Percentiles rank a stretch among this genome's conserved stretches.
These are phyloP conservation scores for Vinca major DNA, from an alignment of 305 asterid genomes.

Conservation along the genomic window DNA sequence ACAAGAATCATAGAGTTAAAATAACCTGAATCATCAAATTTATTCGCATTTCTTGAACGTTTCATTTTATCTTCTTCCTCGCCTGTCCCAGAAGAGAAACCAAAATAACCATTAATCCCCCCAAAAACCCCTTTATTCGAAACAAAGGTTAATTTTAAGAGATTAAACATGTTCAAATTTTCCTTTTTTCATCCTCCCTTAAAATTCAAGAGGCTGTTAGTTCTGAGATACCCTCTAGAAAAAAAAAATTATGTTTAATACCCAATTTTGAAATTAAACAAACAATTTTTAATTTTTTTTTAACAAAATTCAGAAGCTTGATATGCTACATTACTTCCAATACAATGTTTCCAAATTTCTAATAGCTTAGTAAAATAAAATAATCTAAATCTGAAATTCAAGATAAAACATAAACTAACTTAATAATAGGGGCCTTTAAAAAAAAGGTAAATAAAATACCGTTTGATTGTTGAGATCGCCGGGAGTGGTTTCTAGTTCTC, in stretches of 20 bases:
- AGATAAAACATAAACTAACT: background rate
- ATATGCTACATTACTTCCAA: background rate
- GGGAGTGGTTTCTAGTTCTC: conserved; percentile 57
- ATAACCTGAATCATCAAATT: conserved; percentile 45
- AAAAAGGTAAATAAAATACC: conserved; percentile 21
- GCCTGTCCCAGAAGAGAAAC: conserved; percentile 27
- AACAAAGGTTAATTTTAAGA: background rate
- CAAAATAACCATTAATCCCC: conserved; percentile 1
- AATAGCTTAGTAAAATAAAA: background rate
- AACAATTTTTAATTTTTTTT: background rate
- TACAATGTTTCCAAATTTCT: background rate
- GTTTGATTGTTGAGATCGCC: conserved; percentile 26
- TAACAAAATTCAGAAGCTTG: background rate
- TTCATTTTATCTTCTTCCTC: conserved; percentile 28
- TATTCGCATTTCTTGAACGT: conserved; percentile 20
- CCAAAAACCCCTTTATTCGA: background rate
- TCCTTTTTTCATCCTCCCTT: background rate
- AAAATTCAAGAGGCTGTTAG: background rate
- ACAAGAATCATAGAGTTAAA: conserved; percentile 10
- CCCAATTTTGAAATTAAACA: background rate
- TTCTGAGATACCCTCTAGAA: background rate
- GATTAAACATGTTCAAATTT: background rate
- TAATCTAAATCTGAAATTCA: too few relatives aligned
- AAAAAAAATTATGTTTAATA: background rate
- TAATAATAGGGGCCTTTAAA: background rate